Evolutionary conservation across 495 filamentous ascomycete species (phyloP).

Genomic region (Talaromyces trachyspermus): DNA sequence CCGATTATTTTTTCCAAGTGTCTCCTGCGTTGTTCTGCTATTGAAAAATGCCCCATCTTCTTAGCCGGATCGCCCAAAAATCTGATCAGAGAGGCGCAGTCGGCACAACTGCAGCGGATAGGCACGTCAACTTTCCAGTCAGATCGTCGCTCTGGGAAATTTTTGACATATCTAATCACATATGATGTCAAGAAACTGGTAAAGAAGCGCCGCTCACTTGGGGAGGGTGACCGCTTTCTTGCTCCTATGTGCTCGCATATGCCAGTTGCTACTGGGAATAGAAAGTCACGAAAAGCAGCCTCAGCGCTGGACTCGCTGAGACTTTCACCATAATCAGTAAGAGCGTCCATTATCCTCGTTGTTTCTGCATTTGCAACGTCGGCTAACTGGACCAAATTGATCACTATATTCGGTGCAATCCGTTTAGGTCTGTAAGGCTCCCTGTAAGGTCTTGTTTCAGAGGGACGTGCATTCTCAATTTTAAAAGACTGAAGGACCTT

Average conservation of each 20-base stretch:
- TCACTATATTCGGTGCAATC: neutral
- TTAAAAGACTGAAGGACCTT: constrained; percentile 1
- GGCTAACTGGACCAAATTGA: constrained; percentile 2
- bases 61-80: neutral
- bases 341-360: neutral
- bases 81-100: neutral
- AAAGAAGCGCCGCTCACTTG: neutral
- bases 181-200: neutral
- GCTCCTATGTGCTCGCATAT: neutral
- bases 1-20: constrained; percentile 1
- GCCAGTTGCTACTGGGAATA: neutral
- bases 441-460: neutral
- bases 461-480: constrained; percentile 1
- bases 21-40: neutral
- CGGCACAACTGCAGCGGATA: neutral
- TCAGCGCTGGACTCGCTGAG: neutral
- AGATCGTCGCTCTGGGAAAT: neutral
- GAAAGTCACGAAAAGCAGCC: neutral
- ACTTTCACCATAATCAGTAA: neutral
- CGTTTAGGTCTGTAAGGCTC: neutral
- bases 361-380: neutral
- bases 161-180: neutral
- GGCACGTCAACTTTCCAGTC: neutral
- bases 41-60: neutral
- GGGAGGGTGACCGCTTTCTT: neutral